phyloP scores from a whole-genome alignment of 768 basidiomycete genomes.

The Tricholoma terreum region DNA sequence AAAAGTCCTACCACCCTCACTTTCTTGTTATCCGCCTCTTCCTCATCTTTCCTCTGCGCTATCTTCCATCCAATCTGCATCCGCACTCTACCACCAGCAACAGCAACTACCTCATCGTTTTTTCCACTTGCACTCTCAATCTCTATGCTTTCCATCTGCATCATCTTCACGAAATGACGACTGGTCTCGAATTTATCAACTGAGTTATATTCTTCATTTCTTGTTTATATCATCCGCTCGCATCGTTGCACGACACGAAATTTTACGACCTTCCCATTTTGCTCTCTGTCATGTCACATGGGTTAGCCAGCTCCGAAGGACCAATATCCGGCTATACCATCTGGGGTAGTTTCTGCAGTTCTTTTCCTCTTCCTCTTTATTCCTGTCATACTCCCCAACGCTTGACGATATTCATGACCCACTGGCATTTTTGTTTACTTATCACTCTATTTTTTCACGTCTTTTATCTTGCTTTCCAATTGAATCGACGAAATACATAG shows the following conservation, averaged over 20 bases:
- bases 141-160: slow-evolving; percentile 1
- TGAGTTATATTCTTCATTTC: slow-evolving; percentile 26
- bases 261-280: slow-evolving; percentile 28
- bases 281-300: slow-evolving; percentile 18
- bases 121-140: slow-evolving; percentile 10
- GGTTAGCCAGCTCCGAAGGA: slow-evolving; percentile 11
- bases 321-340: slow-evolving; percentile 5
- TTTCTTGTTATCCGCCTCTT: slow-evolving; percentile 6
- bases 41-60: slow-evolving; percentile 12
- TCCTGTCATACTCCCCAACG: not conserved
- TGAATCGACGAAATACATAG: not conserved
- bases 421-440: slow-evolving; percentile 4
- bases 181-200: slow-evolving; percentile 13
- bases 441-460: slow-evolving; percentile 7
- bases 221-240: slow-evolving; percentile 25
- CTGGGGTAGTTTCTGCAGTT: slow-evolving; percentile 4
- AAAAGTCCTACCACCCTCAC: slow-evolving; percentile 14
- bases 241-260: slow-evolving; percentile 38
- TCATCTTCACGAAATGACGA: slow-evolving; percentile 7
- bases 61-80: slow-evolving; percentile 16
- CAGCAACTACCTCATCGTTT: slow-evolving; percentile 22
- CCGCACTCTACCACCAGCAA: slow-evolving; percentile 17
- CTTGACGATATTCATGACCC: slow-evolving; percentile 1
- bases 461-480: slow-evolving; percentile 2
- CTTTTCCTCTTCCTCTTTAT: slow-evolving; percentile 1